Evolutionary conservation across 2,329 filamentous ascomycete species (phyloP), one percentile per base, ranked within the genome.

Genomic region (Gaeumannomyces sp.): DNA sequence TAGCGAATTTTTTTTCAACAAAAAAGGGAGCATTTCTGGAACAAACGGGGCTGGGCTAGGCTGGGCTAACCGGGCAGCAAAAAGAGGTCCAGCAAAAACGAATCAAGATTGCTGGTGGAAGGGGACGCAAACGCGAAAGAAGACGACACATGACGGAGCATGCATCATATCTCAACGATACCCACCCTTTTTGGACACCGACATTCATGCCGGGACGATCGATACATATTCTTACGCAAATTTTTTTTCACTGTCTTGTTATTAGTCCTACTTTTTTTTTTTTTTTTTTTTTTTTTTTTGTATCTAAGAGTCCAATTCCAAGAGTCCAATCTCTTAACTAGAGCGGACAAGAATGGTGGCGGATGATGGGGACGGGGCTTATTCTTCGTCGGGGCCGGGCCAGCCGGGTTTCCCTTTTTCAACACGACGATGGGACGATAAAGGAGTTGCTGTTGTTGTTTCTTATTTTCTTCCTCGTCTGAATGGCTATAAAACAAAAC

Each of bases 161-260:
- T 64, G 31, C 61, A 63, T 62, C 31, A 63, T 63, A 63, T 63
- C 61, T 63, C 61, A 63, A 63, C 61, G 61, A 63, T 63, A 63
- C 61, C 61, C 61, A 31, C 61, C 53, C 33, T 25, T 58, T 38
- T 58, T 38, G 60, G 60, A 56, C 60, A 61, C 45, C 22, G 45
- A n/a, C 19, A 59, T 29, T 27, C 19, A 19, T 19, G 57, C 57
- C 27, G 57, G 57, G 7, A 29, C 57, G 57, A 31, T 58, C 27
- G n/a, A 25, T 58, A 27, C 13, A 19, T 25, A 13, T 28, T 25
- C 5, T 58, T 14, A 59, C 45, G 14, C 45, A 16, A 4, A 4
- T 53, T 57, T 57, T 57, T 57, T 57, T 35, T 8, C 33, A 35
- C 8, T 35, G 2, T 35, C 13, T 53, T 53, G 3, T 53, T 19